Base-by-base conservation (phyloP, 257 asterid species). In the Rubia yunnanensis region DNA sequence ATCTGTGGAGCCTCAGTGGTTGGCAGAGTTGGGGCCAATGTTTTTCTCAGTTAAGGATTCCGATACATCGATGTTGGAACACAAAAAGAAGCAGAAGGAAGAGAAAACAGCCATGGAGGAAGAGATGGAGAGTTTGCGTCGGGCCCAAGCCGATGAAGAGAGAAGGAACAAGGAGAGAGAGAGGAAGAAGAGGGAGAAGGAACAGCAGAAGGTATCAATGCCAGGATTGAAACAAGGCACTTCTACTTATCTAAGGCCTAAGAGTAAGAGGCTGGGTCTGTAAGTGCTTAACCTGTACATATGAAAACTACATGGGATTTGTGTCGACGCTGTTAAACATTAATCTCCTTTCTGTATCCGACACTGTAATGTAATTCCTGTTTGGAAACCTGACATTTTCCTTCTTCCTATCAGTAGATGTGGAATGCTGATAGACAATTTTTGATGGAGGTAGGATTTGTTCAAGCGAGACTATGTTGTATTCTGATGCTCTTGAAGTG, bases 1-100 rank as follows among this genome's bases (percentile, higher is more conserved):
- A 0, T 67, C 97, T 0, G 98, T 92, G 11, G 98, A 92, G 76
- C 89, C 98, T 38, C 95, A 89, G 65, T 92, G 98, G 98, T 70
- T 92, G 78, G 98, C 98, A 0, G 96, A 92, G 75, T 63, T 92
- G 71, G 98, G 98, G 7, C 98, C 98, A 34, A 92, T 92, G 98
- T 92, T 92, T 60, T 92, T 92, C 82, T 89, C 98, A 0, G 91
- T 92, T 23, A 92, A 92, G 74, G 97, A 92, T 0, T 92, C 96
- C 0, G 97, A 92, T 68, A 84, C 89, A 0, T 92, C 97, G 0
- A 78, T 89, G 90, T 46, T 85, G 26, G 97, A 89, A 77, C 97
- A 92, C 58, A 86, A 82, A 81, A 92, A 87, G 85, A 92, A 79
- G 63, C 95, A 86, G 83, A 89, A 86, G 70, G 87, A 92, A 58